These are phyloP conservation scores for Asterionellopsis glacialis DNA, from an alignment of 108 stramenopile genomes.

Conservation along the genomic window DNA sequence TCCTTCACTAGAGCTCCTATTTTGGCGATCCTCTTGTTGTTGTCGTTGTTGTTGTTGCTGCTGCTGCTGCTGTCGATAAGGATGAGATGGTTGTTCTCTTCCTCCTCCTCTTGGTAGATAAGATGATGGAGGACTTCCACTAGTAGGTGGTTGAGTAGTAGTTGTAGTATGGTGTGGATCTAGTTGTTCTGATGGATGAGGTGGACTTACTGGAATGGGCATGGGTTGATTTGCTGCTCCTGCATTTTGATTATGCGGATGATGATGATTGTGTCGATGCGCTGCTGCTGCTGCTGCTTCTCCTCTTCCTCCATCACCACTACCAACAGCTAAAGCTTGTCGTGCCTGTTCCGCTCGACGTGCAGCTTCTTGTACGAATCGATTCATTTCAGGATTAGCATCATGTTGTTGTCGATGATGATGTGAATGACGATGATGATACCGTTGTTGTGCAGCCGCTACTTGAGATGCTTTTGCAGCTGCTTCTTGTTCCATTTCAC, in stretches of 20 bases:
- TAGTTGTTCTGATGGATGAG: constrained; percentile 9
- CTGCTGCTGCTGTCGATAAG: too few relatives aligned
- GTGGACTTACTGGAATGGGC: constrained; percentile 13
- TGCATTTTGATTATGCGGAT: too few relatives aligned
- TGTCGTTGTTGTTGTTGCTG: too few relatives aligned
- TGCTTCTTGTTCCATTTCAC: constrained; percentile 47
- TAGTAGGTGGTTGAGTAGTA: too few relatives aligned
- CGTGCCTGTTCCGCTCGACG: constrained; percentile 53
- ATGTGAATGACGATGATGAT: not conserved
- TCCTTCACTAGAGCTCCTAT: too few relatives aligned
- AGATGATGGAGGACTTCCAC: too few relatives aligned
- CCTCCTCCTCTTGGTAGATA: too few relatives aligned
- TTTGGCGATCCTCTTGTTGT: too few relatives aligned
- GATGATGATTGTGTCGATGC: too few relatives aligned
- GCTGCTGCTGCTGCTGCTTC: not conserved
- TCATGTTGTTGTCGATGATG: not conserved
- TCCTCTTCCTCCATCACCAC: not conserved
- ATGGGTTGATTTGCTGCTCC: too few relatives aligned
- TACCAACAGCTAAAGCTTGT: not conserved
- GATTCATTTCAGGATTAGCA: constrained; percentile 35
- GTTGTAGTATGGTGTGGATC: too few relatives aligned
- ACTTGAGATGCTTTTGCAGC: constrained; percentile 1
- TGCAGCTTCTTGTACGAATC: constrained; percentile 43
- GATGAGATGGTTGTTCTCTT: too few relatives aligned
- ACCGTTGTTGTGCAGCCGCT: not conserved